phyloP scores from a whole-genome alignment of 495 filamentous ascomycete species.

The Tetracladium marchalianum region DNA sequence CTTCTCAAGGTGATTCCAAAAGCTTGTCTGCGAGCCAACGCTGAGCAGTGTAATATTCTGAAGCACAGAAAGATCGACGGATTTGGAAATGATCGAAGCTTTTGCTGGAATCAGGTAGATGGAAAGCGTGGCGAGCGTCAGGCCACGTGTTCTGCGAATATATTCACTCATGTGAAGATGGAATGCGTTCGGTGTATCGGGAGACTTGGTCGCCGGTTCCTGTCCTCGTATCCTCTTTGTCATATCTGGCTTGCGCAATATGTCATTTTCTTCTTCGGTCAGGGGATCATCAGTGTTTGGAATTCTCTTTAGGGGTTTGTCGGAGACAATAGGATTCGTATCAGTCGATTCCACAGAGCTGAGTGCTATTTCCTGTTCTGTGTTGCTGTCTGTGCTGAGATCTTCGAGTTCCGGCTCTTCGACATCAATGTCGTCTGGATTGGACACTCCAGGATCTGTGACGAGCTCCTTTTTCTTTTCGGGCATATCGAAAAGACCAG shows the following conservation, averaged over 20 bases:
- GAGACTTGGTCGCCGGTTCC: neutral
- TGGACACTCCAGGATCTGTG: conserved; percentile 18
- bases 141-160: conserved; percentile 40
- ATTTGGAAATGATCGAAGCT: conserved; percentile 37
- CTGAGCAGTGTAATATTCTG: conserved; percentile 48
- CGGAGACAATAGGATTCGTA: neutral
- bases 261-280: neutral
- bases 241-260: neutral
- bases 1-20: conserved; percentile 43
- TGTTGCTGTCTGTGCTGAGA: neutral
- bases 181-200: neutral
- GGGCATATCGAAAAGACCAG: conserved; percentile 23
- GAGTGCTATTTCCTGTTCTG: neutral
- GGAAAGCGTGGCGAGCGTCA: conserved; percentile 38
- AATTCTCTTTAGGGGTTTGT: neutral
- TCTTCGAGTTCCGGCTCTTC: conserved; percentile 29
- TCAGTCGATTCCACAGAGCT: too few species aligned
- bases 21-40: conserved; percentile 44
- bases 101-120: conserved; percentile 49
- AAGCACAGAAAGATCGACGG: conserved; percentile 41
- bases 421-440: conserved; percentile 39
- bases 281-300: neutral
- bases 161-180: conserved; percentile 33
- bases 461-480: conserved; percentile 3
- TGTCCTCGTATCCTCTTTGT: neutral